Percentiles rank a stretch among this genome's conserved stretches.
phyloP scores from a whole-genome alignment of 805 yeast species.

The Yarrowia osloensis region DNA sequence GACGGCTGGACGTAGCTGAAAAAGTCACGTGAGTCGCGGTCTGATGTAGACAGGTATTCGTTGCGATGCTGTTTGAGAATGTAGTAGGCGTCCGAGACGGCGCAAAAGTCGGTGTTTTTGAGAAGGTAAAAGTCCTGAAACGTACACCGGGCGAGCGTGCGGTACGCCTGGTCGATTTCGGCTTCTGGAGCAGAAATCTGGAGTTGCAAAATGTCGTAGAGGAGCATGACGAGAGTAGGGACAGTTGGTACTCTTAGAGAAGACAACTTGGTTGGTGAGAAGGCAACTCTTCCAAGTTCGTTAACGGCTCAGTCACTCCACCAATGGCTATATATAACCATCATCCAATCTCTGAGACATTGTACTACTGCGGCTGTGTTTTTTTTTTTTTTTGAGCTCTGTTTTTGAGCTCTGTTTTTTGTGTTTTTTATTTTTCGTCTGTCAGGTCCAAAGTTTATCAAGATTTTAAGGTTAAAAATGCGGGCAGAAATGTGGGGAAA shows the following conservation, averaged over 20 bases:
- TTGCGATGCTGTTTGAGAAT: constrained; percentile 13
- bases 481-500: constrained; percentile 1
- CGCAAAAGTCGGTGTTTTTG: constrained; percentile 8
- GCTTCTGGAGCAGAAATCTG: constrained; percentile 9
- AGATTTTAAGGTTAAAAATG: no score
- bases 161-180: constrained; percentile 21
- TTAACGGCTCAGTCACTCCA: no score
- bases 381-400: no score
- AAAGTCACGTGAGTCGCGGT: constrained; percentile 11
- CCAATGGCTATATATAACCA: no score
- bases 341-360: no score
- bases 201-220: constrained; percentile 14
- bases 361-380: no score
- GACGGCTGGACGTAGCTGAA: constrained; percentile 17
- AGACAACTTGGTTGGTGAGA: no score
- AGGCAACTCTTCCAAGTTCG: no score
- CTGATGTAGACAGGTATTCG: constrained; percentile 1
- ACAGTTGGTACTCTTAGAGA: no score
- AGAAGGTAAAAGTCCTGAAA: constrained; percentile 9
- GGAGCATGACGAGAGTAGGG: not conserved
- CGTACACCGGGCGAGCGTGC: constrained; percentile 3
- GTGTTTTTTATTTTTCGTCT: no score
- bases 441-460: no score
- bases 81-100: constrained; percentile 18
- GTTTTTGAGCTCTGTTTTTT: no score